Base-by-base conservation (phyloP, 2,329 filamentous ascomycete species). In the Talaromyces marneffei region DNA sequence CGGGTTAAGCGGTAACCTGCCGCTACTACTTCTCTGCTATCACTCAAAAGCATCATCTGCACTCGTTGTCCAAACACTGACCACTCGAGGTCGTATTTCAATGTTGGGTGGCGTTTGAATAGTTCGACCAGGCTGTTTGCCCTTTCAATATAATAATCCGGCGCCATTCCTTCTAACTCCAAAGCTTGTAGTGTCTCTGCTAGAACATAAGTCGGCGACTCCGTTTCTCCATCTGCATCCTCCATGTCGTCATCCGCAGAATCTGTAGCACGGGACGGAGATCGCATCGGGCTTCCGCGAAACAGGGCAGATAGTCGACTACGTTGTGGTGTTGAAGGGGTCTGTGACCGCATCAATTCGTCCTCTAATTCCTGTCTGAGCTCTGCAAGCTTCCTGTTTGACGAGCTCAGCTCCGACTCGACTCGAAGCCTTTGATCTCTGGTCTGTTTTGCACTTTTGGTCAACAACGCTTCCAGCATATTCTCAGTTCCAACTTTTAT, bases 401-500 rank as follows among this genome's bases (percentile, higher is more conserved):
- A 95, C 37, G 91, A 88, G 72, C 87, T 94, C 67, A 99, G 82
- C 78, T 99, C 94, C 55, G 90, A 89, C 78, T 99, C 90, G 29
- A 92, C 90, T 68, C 85, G 83, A 63, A 84, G 80, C 48, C 90
- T 85, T 72, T 93, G 90, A 63, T 93, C 93, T 72, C 92, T 95
- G 65, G 90, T 89, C 74, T 97, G 93, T 77, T 97, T 99, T 50
- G 91, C 89, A 75, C 96, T 97, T 77, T 99, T 99, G 48, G 87
- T 85, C 74, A 97, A 91, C 66, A 99, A 79, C 12, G 94, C 94
- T 78, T 99, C 94, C 40, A 99, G 82, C 85, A 99, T 87, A 73
- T 99, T 99, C 80, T 99, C 94, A 62, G 93, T 97, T 20, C 94
- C 94, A 69, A 93, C 90, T 76, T 96, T 97, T 73, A 99, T 97